Evolutionary conservation across 1,284 basidiomycete genomes (phyloP).

Genomic region (Ganoderma lingzhi): DNA sequence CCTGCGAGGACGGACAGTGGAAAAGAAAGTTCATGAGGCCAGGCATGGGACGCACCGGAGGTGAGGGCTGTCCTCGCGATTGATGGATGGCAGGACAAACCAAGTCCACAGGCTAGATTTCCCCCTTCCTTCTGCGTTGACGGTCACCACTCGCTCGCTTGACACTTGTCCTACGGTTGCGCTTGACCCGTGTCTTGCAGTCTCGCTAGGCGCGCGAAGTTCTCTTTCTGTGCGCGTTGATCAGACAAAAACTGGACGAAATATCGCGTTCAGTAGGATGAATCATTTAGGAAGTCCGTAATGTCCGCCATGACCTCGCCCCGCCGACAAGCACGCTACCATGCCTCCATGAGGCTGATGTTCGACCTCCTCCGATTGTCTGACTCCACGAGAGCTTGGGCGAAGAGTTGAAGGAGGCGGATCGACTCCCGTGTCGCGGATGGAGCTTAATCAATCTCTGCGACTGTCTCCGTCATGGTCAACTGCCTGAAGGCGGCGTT

Average conservation of each 20-base stretch:
- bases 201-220: too few species aligned
- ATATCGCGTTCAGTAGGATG: too few species aligned
- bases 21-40: too few species aligned
- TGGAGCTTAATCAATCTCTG: constrained; percentile 78
- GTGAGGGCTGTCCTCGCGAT: too few species aligned
- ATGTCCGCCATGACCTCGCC: background rate
- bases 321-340: constrained; percentile 45
- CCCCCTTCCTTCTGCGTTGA: too few species aligned
- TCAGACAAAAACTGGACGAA: background rate
- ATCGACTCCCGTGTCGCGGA: constrained; percentile 84
- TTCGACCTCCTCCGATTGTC: constrained; percentile 64
- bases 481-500: constrained; percentile 33
- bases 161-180: too few species aligned
- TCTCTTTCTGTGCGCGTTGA: background rate
- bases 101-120: too few species aligned
- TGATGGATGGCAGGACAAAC: too few species aligned
- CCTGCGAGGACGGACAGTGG: too few species aligned
- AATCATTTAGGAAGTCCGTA: background rate
- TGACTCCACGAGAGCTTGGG: constrained; percentile 87
- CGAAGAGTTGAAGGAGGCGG: constrained; percentile 77
- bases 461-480: constrained; percentile 5
- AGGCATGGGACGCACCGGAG: too few species aligned
- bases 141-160: too few species aligned
- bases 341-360: constrained; percentile 68
- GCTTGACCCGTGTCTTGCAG: too few species aligned